These are phyloP conservation scores for Trametes cubensis DNA, from an alignment of 768 basidiomycete genomes.

Conservation along the genomic window DNA sequence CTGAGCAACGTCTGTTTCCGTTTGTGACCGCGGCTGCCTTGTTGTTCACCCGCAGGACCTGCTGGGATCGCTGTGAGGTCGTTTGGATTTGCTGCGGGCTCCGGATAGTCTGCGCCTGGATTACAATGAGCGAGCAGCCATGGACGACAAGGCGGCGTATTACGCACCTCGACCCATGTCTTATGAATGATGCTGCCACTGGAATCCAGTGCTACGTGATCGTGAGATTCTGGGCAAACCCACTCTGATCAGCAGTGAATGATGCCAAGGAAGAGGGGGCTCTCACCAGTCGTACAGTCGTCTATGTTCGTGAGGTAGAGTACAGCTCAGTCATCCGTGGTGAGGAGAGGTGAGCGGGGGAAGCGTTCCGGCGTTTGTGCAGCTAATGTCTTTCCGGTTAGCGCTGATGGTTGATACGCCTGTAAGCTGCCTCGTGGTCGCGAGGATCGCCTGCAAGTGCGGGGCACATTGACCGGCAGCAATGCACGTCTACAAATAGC, in stretches of 20 bases:
- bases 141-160: neutral
- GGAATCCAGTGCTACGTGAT: slow-evolving; percentile 9
- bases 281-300: slow-evolving; percentile 18
- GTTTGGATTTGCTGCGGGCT: slow-evolving; percentile 19
- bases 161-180: slow-evolving; percentile 29
- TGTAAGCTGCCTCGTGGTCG: slow-evolving; percentile 15
- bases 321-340: slow-evolving; percentile 3
- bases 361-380: slow-evolving; percentile 14
- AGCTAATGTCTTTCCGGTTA: neutral
- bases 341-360: slow-evolving; percentile 9
- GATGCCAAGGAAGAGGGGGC: neutral
- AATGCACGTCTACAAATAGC: neutral
- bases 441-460: slow-evolving; percentile 2
- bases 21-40: slow-evolving; percentile 23
- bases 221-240: neutral
- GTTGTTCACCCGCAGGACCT: slow-evolving; percentile 11
- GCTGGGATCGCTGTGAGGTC: slow-evolving; percentile 25
- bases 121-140: neutral
- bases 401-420: slow-evolving; percentile 24
- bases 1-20: slow-evolving; percentile 52
- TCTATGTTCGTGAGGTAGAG: slow-evolving; percentile 15
- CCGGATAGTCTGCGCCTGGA: slow-evolving; percentile 5
- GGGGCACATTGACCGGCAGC: neutral
- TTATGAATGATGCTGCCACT: slow-evolving; percentile 13
- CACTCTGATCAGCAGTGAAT: neutral